These are phyloP conservation scores for Starmerella sp. DNA, from an alignment of 805 yeast genomes.

Conservation along the genomic window DNA sequence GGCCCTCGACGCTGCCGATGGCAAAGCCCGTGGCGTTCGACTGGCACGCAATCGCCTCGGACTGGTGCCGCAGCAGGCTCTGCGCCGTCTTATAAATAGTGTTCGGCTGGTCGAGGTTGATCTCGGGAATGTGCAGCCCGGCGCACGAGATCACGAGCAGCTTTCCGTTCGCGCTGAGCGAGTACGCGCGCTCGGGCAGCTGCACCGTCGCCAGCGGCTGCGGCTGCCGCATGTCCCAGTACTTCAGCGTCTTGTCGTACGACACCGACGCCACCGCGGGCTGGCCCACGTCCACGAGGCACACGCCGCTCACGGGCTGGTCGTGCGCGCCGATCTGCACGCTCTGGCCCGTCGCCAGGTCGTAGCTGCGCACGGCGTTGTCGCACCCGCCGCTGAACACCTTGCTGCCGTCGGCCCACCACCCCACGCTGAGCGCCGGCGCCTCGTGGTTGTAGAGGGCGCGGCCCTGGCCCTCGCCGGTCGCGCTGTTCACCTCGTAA, in stretches of 20 bases:
- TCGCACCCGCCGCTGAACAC: conserved; percentile 86
- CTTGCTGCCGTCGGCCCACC: conserved; percentile 80
- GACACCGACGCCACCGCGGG: conserved; percentile 83
- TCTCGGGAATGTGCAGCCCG: conserved; percentile 64
- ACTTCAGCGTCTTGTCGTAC: conserved; percentile 89
- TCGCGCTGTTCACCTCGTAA: conserved; percentile 60
- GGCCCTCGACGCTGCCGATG: conserved; percentile 85
- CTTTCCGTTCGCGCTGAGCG: conserved; percentile 74
- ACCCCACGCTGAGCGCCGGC: conserved; percentile 71
- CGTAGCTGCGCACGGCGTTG: conserved; percentile 74
- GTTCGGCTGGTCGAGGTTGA: conserved; percentile 70
- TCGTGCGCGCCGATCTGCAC: conserved; percentile 81
- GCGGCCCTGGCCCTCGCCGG: conserved; percentile 74
- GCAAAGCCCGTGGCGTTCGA: conserved; percentile 92
- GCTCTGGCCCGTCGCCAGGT: conserved; percentile 67
- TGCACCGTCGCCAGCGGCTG: conserved; percentile 71
- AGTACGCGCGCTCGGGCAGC: conserved; percentile 82
- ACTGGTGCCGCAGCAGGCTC: conserved; percentile 84
- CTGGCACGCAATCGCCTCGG: conserved; percentile 69
- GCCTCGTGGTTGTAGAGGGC: conserved; percentile 84
- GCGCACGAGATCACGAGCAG: conserved; percentile 90
- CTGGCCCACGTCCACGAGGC: conserved; percentile 63
- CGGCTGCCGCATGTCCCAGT: conserved; percentile 82
- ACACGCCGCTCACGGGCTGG: conserved; percentile 61
- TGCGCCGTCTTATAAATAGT: conserved; percentile 58